Conservation (phyloP, 805 yeast species). For the Danielia oregonensis region DNA sequence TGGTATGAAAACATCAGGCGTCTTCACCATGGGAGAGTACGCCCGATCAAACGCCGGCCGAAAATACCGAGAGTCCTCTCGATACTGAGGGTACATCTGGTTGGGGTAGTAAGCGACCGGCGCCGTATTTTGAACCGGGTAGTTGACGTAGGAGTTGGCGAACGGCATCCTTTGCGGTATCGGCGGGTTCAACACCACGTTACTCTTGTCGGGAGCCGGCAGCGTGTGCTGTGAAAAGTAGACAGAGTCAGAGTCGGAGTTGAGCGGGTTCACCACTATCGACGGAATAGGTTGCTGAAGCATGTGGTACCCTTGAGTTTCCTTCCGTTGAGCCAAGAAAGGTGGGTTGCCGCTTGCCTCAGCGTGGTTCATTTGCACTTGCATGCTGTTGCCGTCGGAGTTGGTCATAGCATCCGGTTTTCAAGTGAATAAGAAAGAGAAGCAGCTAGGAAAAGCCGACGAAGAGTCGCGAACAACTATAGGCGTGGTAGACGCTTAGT, state of each 20-base stretch:
- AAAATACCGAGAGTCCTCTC: not conserved
- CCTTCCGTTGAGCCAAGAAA: no score
- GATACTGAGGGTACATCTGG: not conserved
- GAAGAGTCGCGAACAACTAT: no score
- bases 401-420: no score
- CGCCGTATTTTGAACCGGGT: not conserved
- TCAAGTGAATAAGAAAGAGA: no score
- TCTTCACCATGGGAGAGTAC: not conserved
- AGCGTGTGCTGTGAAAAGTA: not conserved
- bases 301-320: not conserved
- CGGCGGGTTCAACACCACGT: not conserved
- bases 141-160: no score
- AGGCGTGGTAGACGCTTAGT: no score
- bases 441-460: no score
- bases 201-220: not conserved
- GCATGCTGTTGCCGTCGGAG: no score
- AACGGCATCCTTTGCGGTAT: not conserved
- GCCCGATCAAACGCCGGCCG: not conserved
- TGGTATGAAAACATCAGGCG: not conserved
- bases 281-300: conserved; percentile 3
- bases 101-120: not conserved
- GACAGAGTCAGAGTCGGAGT: not conserved
- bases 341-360: no score
- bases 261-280: conserved; percentile 1
- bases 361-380: no score